Evolutionary conservation across 768 basidiomycete genomes (phyloP).

Genomic region (Tephrocybe sp.): DNA sequence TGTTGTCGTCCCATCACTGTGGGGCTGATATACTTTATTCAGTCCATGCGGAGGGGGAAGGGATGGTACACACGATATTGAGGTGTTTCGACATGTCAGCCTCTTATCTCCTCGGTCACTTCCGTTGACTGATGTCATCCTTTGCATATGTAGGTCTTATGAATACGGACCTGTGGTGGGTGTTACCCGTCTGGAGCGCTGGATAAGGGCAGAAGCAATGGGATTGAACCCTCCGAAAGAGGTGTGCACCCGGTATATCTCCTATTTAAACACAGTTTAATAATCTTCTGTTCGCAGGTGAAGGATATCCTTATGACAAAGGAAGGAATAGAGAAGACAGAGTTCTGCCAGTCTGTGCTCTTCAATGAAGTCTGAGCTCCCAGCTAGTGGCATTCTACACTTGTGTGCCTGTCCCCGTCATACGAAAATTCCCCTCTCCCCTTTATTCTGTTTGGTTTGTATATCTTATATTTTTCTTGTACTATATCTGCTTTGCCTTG

Average conservation of each 20-base stretch:
- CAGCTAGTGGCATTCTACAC: neutral
- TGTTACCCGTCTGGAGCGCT: slow-evolving; percentile 79
- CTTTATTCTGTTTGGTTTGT: neutral
- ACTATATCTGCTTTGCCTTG: neutral
- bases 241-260: slow-evolving; percentile 38
- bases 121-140: slow-evolving; percentile 6
- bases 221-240: slow-evolving; percentile 81
- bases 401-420: neutral
- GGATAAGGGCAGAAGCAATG: slow-evolving; percentile 79
- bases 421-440: neutral
- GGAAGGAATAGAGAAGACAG: slow-evolving; percentile 53
- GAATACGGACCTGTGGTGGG: slow-evolving; percentile 83
- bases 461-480: neutral
- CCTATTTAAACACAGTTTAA: neutral
- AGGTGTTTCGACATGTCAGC: slow-evolving; percentile 77
- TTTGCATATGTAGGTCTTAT: slow-evolving; percentile 65
- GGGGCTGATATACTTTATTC: slow-evolving; percentile 6
- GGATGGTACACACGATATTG: slow-evolving; percentile 68
- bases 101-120: neutral
- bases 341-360: slow-evolving; percentile 67
- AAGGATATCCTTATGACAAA: slow-evolving; percentile 73
- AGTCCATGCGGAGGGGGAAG: slow-evolving; percentile 70
- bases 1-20: neutral
- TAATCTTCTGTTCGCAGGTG: slow-evolving; percentile 48
- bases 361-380: slow-evolving; percentile 38